These are phyloP conservation scores for Ogataea pignaliae DNA, from an alignment of 805 yeast genomes.

Conservation along the genomic window DNA sequence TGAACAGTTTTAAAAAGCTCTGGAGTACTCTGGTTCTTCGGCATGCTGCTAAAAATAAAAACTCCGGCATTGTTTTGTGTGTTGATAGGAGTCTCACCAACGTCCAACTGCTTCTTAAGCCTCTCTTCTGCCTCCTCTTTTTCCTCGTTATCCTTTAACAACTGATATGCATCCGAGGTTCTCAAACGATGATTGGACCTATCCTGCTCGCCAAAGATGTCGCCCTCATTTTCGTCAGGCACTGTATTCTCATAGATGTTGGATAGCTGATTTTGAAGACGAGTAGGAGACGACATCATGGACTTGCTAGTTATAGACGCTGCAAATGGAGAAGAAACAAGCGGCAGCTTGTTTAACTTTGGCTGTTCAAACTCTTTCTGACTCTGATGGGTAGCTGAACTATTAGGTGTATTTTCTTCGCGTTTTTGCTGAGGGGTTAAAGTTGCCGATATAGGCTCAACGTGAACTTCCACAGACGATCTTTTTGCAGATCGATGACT, in stretches of 20 bases:
- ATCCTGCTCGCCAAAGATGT: not conserved
- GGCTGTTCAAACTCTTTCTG: no score
- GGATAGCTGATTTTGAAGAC: not conserved
- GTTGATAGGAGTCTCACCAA: not conserved
- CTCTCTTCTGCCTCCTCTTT: not conserved
- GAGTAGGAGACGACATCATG: not conserved
- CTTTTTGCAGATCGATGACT: not conserved
- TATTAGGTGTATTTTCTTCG: no score
- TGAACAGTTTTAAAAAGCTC: constrained; percentile 2
- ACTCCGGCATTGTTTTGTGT: not conserved
- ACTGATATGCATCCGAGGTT: constrained; percentile 3
- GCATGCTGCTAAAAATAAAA: constrained; percentile 5
- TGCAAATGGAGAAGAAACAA: not conserved
- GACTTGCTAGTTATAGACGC: not conserved
- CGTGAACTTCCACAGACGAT: no score
- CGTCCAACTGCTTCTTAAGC: not conserved
- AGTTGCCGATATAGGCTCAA: no score
- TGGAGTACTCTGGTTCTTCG: constrained; percentile 19
- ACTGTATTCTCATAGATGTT: constrained; percentile 2
- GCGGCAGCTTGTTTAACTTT: not conserved
- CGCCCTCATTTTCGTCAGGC: not conserved
- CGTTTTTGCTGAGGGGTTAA: no score
- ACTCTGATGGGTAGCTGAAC: no score
- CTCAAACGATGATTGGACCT: not conserved
- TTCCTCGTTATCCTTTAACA: constrained; percentile 1